These are phyloP conservation scores for Naegleria lovaniensis DNA, from an alignment of 208 protist genomes.

Conservation along the genomic window DNA sequence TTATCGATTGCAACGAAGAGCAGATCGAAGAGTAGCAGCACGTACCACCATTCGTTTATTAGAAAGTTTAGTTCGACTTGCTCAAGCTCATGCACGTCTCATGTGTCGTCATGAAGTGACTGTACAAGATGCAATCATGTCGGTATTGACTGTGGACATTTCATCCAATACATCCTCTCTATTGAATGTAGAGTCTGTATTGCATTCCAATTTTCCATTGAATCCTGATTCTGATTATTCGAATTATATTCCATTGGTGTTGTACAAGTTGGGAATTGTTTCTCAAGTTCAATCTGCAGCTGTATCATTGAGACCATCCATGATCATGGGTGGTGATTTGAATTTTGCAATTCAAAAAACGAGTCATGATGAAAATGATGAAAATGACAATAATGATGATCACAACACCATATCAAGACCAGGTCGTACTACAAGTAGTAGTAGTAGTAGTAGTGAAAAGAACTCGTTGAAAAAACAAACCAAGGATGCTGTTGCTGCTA, in stretches of 20 bases:
- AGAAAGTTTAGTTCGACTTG: slow-evolving; percentile 83
- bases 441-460: no score
- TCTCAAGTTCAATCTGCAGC: no score
- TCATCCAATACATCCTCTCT: slow-evolving; percentile 42
- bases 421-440: no score
- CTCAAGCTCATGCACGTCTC: slow-evolving; percentile 87
- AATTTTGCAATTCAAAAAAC: no score
- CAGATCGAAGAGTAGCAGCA: slow-evolving; percentile 61
- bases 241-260: neutral
- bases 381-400: no score
- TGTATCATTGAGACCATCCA: no score
- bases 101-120: slow-evolving; percentile 58
- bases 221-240: slow-evolving; percentile 44
- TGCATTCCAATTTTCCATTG: slow-evolving; percentile 52
- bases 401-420: no score
- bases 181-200: slow-evolving; percentile 18
- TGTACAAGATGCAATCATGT: slow-evolving; percentile 55
- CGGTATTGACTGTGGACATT: slow-evolving; percentile 52
- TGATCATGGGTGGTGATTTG: no score
- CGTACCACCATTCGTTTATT: slow-evolving; percentile 90
- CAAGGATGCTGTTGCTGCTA: no score
- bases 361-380: no score
- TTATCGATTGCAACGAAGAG: slow-evolving; percentile 54
- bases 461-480: no score
- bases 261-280: neutral